Base-by-base conservation (phyloP, 108 stramenopile genomes). In the Poteriospumella lacustris region DNA sequence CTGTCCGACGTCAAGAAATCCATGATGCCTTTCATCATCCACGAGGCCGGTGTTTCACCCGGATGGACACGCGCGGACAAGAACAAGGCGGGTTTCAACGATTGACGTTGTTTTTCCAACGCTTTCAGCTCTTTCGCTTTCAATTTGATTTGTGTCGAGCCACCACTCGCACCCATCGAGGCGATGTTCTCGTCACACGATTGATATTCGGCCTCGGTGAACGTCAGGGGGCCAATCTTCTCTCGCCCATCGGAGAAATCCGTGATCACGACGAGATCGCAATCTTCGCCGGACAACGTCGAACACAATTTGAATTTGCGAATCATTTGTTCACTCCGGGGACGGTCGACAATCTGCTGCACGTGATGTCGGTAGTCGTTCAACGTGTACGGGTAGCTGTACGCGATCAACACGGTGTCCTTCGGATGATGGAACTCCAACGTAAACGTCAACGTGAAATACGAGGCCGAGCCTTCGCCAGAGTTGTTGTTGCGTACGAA, bases 381-480 rank as follows among this genome's bases (percentile, higher is more conserved):
- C 75, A 85, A 86, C 39, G 88, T 85, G 85, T 89, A 89, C 12
- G 89, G 89, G 58, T 76, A 73, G 42, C 85, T 79, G 77, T 87
- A 80, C 0, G 89, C 89, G 15, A 89, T 59, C 31, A 59, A 80
- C 52, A 79, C 83, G 5, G 85, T 84, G 39, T 87, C 86, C 12
- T 68, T 85, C 0, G 78, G 76, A 62, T 85, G 39, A 1, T 44
- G 39, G 67, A 85, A 85, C 0, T 76, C 69, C 31, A 85, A 58
- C 26, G 82, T 81, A 33, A 85, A 82, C 19, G 80, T 59, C 39
- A 85, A 80, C 28, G 84, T 83, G 70, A 84, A 85, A 75, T 84
- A 85, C 59, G 69, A 78, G 43, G 58, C 83, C 39, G 43, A 56
- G 1, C 84, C 84, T 33, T 85, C 84, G 24, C 76, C 59, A 70